Evolutionary conservation across 306 rosid species (phyloP).

Genomic region (Psophocarpus tetragonolobus): DNA sequence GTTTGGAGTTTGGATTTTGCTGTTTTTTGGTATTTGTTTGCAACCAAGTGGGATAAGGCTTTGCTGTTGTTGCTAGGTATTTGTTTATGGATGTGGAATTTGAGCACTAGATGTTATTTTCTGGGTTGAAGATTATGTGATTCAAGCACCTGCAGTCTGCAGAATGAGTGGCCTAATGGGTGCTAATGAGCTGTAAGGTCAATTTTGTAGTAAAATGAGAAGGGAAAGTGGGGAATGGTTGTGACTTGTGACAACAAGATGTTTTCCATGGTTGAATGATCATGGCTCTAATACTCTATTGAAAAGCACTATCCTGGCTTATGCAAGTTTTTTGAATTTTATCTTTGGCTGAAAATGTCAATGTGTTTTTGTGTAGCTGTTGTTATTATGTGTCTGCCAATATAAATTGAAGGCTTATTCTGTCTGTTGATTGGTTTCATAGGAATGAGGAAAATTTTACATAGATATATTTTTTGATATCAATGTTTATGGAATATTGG

Average conservation of each 20-base stretch:
- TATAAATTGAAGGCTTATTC: slow-evolving; percentile 13
- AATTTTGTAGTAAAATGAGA: neutral
- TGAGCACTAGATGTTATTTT: neutral
- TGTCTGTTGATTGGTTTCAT: neutral
- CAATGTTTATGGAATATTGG: neutral
- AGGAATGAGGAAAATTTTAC: neutral
- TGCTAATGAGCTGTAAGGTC: too few relatives aligned
- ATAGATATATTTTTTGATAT: neutral
- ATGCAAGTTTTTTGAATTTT: neutral
- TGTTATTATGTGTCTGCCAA: too few relatives aligned
- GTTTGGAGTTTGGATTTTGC: neutral
- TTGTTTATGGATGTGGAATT: neutral
- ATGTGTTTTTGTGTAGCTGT: neutral
- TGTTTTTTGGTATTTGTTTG: too few relatives aligned
- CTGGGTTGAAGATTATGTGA: slow-evolving; percentile 1
- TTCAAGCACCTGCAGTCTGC: slow-evolving; percentile 5
- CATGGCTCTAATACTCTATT: neutral
- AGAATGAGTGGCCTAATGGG: neutral
- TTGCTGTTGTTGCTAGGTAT: too few relatives aligned
- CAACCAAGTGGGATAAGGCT: too few relatives aligned
- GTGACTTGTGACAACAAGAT: neutral
- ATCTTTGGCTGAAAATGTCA: neutral
- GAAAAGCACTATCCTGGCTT: neutral
- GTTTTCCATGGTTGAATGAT: neutral
- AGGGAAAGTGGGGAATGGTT: neutral